These are phyloP conservation scores for Cudoniella acicularis DNA, from an alignment of 495 filamentous ascomycete genomes.

Conservation along the genomic window DNA sequence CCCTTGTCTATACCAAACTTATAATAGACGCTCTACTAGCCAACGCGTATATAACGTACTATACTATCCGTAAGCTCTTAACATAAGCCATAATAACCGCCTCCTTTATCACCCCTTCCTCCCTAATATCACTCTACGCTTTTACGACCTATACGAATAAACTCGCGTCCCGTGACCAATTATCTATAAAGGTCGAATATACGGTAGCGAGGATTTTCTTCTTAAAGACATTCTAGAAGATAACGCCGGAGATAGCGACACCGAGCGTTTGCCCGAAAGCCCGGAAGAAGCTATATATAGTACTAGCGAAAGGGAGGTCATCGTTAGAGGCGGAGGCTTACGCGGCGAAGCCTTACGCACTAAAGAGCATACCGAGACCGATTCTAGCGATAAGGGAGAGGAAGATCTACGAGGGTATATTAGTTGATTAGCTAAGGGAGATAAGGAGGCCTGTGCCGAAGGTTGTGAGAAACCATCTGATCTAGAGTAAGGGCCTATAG, in stretches of 20 bases:
- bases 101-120: conserved; percentile 29
- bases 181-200: conserved; percentile 39
- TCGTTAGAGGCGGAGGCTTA: conserved; percentile 39
- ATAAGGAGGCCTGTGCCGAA: conserved; percentile 47
- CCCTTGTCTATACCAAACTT: conserved; percentile 14
- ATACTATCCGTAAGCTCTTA: conserved; percentile 54
- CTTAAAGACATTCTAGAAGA: conserved; percentile 58
- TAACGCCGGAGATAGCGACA: conserved; percentile 47
- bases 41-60: conserved; percentile 42
- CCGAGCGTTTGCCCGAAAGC: conserved; percentile 49
- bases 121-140: conserved; percentile 39
- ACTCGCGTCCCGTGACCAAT: conserved; percentile 52
- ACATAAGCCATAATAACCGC: conserved; percentile 51
- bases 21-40: conserved; percentile 18
- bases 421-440: conserved; percentile 43
- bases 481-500: conserved; percentile 42
- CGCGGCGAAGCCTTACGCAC: conserved; percentile 43
- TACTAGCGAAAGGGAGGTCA: conserved; percentile 54
- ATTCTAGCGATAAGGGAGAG: conserved; percentile 48
- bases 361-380: conserved; percentile 51
- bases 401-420: conserved; percentile 45
- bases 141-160: conserved; percentile 56
- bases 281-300: conserved; percentile 56
- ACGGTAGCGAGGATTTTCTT: conserved; percentile 38
- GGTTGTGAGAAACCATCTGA: conserved; percentile 48